phyloP scores from a whole-genome alignment of 305 asterid genomes.

The Andrographis paniculata region DNA sequence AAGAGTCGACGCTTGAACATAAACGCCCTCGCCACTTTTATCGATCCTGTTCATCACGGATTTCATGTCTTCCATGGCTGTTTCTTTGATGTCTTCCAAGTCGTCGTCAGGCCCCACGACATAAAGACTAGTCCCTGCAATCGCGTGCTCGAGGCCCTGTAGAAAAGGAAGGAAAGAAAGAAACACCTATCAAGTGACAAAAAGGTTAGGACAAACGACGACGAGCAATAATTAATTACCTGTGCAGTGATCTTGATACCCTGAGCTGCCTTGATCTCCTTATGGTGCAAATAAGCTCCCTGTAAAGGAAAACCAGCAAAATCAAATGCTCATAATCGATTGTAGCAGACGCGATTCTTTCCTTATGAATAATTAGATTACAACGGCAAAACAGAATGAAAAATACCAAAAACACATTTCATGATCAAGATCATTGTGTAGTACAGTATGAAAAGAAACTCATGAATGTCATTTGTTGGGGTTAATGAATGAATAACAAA shows the following conservation, averaged over 20 bases:
- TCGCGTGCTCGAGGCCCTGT: slow-evolving; percentile 97
- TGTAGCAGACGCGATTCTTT: too few species aligned
- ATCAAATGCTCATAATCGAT: too few species aligned
- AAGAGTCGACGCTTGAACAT: slow-evolving; percentile 97
- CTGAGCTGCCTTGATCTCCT: slow-evolving; percentile 96
- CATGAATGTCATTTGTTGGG: too few species aligned
- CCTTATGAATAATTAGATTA: too few species aligned
- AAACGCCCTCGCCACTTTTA: slow-evolving; percentile 92
- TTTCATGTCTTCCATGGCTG: slow-evolving; percentile 95
- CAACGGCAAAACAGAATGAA: too few species aligned
- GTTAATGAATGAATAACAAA: too few species aligned
- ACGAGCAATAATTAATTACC: slow-evolving; percentile 54
- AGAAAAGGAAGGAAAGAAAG: slow-evolving; percentile 9
- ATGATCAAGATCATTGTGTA: too few species aligned
- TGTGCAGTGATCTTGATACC: slow-evolving; percentile 97
- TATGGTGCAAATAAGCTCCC: slow-evolving; percentile 94
- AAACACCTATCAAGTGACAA: slow-evolving; percentile 18
- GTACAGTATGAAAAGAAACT: too few species aligned
- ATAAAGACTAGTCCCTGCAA: slow-evolving; percentile 93
- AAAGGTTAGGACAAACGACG: too few species aligned
- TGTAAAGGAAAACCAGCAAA: too few species aligned
- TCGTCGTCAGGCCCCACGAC: slow-evolving; percentile 89
- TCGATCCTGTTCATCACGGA: slow-evolving; percentile 92
- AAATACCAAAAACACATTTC: too few species aligned
- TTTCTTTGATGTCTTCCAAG: slow-evolving; percentile 64